Percentiles rank a stretch among this genome's conserved stretches.
These are phyloP conservation scores for Paramecium sonneborni DNA, from an alignment of 73 alveolate genomes.

Conservation along the genomic window DNA sequence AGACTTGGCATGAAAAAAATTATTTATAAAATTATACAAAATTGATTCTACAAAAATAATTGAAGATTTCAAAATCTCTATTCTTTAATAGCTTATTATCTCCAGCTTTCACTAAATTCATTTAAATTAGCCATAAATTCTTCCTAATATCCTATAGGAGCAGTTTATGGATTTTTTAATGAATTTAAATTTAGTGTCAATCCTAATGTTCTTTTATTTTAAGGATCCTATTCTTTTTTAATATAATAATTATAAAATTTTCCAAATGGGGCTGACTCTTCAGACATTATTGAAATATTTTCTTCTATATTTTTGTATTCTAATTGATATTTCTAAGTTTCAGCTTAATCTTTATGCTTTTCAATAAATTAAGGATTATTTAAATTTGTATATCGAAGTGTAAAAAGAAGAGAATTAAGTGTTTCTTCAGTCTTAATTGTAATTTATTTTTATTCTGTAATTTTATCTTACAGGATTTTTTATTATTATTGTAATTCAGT, in stretches of 20 bases:
- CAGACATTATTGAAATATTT: neutral
- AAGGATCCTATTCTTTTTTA: neutral
- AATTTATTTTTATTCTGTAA: neutral
- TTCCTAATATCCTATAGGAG: conserved; percentile 51
- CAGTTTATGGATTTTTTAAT: neutral
- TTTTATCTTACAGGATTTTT: neutral
- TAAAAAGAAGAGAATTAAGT: neutral
- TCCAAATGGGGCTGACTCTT: neutral
- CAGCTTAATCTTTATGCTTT: neutral
- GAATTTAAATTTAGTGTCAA: conserved; percentile 9
- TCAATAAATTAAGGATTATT: neutral
- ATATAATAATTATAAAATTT: neutral
- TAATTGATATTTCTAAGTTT: neutral
- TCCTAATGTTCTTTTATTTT: neutral
- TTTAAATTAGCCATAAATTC: conserved; percentile 50
- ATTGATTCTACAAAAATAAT: neutral
- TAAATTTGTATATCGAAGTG: neutral
- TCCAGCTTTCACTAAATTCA: conserved; percentile 53
- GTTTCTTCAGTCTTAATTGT: neutral
- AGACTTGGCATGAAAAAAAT: neutral
- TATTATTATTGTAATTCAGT: neutral
- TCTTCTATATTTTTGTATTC: neutral
- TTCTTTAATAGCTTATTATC: neutral
- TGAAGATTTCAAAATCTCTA: neutral
- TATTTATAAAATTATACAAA: neutral